Conservation (phyloP, 2,329 filamentous ascomycete species). For the Pezicula rhizophila region DNA sequence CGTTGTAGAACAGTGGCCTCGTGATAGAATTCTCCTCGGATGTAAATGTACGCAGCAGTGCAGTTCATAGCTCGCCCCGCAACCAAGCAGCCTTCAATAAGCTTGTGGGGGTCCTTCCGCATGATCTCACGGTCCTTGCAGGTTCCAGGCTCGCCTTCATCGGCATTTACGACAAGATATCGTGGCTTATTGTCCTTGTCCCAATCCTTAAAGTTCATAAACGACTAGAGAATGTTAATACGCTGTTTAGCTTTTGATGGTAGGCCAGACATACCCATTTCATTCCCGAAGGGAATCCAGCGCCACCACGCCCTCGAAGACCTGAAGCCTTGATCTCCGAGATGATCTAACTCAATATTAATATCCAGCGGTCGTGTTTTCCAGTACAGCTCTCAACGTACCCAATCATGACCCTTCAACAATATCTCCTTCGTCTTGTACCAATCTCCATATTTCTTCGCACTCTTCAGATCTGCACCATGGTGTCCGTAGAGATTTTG, state of each 20-base stretch:
- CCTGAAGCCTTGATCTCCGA: constrained; percentile 95
- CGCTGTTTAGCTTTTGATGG: not conserved
- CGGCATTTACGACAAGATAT: constrained; percentile 96
- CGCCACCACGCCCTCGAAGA: constrained; percentile 89
- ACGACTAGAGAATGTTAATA: constrained; percentile 57
- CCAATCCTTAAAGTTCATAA: constrained; percentile 99
- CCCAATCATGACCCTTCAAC: constrained; percentile 93
- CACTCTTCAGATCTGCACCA: constrained; percentile 84
- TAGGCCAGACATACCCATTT: constrained; percentile 75
- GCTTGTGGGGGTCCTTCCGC: constrained; percentile 99
- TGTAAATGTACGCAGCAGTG: constrained; percentile 98
- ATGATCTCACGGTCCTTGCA: constrained; percentile 99
- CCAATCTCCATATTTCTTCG: constrained; percentile 98
- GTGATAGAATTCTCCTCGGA: constrained; percentile 95
- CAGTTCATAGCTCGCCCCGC: constrained; percentile 98
- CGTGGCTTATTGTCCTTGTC: constrained; percentile 94
- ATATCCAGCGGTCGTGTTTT: constrained; percentile 8
- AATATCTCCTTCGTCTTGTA: constrained; percentile 99
- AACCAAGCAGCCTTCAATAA: constrained; percentile 93
- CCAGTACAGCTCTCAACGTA: constrained; percentile 27
- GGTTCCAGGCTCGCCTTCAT: constrained; percentile 96
- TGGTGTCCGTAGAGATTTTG: constrained; percentile 96
- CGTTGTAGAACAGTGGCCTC: constrained; percentile 90
- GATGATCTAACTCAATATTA: constrained; percentile 61
- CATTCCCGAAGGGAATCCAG: constrained; percentile 94